Evolutionary conservation across 306 rosid species (phyloP), one percentile per base, ranked within the genome.

Genomic region (Cicer judaicum): DNA sequence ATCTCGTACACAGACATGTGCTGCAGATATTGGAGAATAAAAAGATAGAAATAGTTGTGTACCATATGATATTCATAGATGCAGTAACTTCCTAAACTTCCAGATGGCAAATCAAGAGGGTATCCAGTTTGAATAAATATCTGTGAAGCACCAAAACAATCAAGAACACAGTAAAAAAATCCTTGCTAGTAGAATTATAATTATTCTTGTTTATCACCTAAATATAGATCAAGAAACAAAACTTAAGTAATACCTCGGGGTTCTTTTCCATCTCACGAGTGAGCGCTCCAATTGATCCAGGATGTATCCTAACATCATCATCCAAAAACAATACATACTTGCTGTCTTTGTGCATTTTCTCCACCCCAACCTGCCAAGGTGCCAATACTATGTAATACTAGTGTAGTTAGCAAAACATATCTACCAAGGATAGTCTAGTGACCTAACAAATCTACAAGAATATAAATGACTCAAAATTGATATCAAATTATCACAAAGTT

Each of bases 81-180:
- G 89, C 98, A 93, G 68, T 91, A 93, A 82, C 98, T 93, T 67
- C 98, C 98, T 74, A 93, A 85, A 83, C 96, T 93, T 80, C 98
- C 97, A 2, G 98, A 93, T 82, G 98, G 98, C 76, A 93, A 80
- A 88, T 93, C 98, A 55, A 93, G 98, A 77, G 98, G 98, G 79
- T 93, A 93, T 71, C 98, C 98, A 68, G 98, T 93, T 89, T 93
- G 98, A 81, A 93, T 93, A 81, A 93, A 93, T 88, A 93, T 93
- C 97, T 91, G 94, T 65, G 72, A 63, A 46, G 72, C 75, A 79
- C 78, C 40, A 80, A 78, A 81, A 70, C 50, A 69, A 43, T 70
- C 75, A 79, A 79, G 73, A 70, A 29, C 66, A 79, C 19, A 67
- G 36, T 29, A 24, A 72, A 62, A 80, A 56, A 60, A 21, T 64